Evolutionary conservation across 768 basidiomycete species (phyloP).

Genomic region (Macrocybe gigantea): DNA sequence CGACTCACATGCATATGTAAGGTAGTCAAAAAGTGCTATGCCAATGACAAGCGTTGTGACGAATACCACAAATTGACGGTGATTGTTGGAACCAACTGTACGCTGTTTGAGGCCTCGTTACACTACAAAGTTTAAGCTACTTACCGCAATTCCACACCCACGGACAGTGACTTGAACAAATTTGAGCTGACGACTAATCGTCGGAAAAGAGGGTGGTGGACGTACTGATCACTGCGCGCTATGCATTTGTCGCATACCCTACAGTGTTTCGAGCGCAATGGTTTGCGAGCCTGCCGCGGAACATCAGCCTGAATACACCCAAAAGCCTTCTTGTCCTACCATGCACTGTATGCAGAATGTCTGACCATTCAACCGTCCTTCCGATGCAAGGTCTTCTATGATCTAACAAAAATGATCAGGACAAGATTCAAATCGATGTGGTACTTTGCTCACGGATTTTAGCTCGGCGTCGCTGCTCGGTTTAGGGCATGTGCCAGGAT

Average conservation of each 20-base stretch:
- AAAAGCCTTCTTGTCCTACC: constrained; percentile 36
- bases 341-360: constrained; percentile 97
- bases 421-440: neutral
- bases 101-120: neutral
- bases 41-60: constrained; percentile 81
- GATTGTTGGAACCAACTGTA: constrained; percentile 86
- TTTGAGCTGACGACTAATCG: constrained; percentile 2
- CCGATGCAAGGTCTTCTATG: constrained; percentile 84
- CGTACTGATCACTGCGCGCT: constrained; percentile 90
- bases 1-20: constrained; percentile 74
- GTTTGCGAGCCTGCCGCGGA: constrained; percentile 64
- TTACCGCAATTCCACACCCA: constrained; percentile 99
- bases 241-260: constrained; percentile 87
- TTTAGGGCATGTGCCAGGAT: constrained; percentile 83
- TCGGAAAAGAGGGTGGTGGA: constrained; percentile 6
- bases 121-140: constrained; percentile 16
- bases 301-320: neutral
- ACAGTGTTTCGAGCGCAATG: constrained; percentile 93
- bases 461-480: constrained; percentile 80
- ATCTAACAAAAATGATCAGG: constrained; percentile 39
- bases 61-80: constrained; percentile 95
- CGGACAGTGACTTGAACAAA: constrained; percentile 75
- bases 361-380: constrained; percentile 88
- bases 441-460: constrained; percentile 58
- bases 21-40: constrained; percentile 75